A percentile compares a stretch with the other conserved stretches of the same genome.
Evolutionary conservation across 306 rosid species (phyloP).

Genomic region (Dicorynia guianensis): DNA sequence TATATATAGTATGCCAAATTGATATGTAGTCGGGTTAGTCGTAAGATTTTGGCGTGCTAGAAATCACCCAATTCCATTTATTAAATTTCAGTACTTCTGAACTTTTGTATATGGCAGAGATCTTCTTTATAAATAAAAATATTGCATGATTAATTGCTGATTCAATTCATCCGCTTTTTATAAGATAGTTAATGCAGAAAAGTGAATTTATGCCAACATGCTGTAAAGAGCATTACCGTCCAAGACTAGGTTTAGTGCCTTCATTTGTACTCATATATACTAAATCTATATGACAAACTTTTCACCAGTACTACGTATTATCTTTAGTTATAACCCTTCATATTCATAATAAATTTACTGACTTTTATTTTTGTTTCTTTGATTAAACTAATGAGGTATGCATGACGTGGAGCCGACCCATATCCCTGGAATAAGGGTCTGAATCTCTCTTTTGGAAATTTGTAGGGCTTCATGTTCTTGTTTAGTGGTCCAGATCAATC

Average conservation of each 20-base stretch:
- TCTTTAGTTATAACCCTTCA: neutral
- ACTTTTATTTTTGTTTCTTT: neutral
- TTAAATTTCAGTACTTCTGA: slow-evolving; percentile 1
- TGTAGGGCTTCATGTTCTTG: slow-evolving; percentile 71
- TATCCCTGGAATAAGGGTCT: slow-evolving; percentile 59
- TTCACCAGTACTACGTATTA: slow-evolving; percentile 4
- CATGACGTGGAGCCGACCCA: slow-evolving; percentile 66
- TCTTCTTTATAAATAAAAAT: neutral
- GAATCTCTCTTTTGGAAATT: slow-evolving; percentile 49
- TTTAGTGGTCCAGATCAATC: slow-evolving; percentile 71
- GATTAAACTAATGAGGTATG: slow-evolving; percentile 46
- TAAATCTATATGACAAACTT: slow-evolving; percentile 40
- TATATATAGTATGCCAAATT: neutral
- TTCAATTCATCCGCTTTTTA: slow-evolving; percentile 39
- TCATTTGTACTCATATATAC: slow-evolving; percentile 40
- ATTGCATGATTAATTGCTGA: slow-evolving; percentile 16
- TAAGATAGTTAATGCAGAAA: slow-evolving; percentile 22
- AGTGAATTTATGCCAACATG: slow-evolving; percentile 46
- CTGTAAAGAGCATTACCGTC: slow-evolving; percentile 43
- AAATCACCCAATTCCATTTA: neutral
- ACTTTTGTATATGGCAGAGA: neutral
- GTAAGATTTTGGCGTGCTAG: slow-evolving; percentile 15
- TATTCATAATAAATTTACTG: neutral
- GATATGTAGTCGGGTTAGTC: slow-evolving; percentile 4
- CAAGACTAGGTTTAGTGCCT: slow-evolving; percentile 49